Conservation (phyloP, 108 stramenopile species). For the Asterionellopsis glacialis region DNA sequence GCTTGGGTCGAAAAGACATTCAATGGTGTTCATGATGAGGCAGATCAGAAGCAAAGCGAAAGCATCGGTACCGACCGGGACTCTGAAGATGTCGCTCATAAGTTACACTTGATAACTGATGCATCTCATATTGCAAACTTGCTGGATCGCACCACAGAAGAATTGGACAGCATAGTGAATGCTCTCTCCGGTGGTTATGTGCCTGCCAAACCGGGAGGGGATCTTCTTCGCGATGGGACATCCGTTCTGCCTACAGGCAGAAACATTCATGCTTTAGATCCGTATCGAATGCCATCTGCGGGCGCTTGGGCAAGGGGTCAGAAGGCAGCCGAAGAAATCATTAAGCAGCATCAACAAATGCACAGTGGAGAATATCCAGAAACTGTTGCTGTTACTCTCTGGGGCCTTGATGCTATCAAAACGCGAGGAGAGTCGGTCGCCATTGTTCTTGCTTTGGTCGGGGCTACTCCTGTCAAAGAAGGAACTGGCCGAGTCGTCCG, state of each 20-base stretch:
- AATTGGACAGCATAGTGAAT: conserved; percentile 54
- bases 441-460: conserved; percentile 77
- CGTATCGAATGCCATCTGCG: conserved; percentile 81
- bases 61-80: not conserved
- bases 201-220: conserved; percentile 69
- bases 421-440: conserved; percentile 83
- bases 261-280: conserved; percentile 83
- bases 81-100: not conserved
- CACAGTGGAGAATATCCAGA: conserved; percentile 69
- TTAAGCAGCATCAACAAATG: conserved; percentile 56
- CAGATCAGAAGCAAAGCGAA: not conserved
- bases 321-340: conserved; percentile 66
- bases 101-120: too few relatives aligned
- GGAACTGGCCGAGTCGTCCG: conserved; percentile 59
- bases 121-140: conserved; percentile 52
- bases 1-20: conserved; percentile 11
- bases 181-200: conserved; percentile 73
- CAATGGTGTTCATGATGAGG: not conserved
- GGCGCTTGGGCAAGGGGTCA: conserved; percentile 73
- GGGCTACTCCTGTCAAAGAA: conserved; percentile 77
- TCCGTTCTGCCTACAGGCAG: conserved; percentile 78
- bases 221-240: conserved; percentile 68
- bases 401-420: conserved; percentile 88
- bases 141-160: conserved; percentile 58
- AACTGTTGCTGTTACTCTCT: conserved; percentile 74